Conservation (phyloP, 768 basidiomycete genomes). For the Russula dissimulans region DNA sequence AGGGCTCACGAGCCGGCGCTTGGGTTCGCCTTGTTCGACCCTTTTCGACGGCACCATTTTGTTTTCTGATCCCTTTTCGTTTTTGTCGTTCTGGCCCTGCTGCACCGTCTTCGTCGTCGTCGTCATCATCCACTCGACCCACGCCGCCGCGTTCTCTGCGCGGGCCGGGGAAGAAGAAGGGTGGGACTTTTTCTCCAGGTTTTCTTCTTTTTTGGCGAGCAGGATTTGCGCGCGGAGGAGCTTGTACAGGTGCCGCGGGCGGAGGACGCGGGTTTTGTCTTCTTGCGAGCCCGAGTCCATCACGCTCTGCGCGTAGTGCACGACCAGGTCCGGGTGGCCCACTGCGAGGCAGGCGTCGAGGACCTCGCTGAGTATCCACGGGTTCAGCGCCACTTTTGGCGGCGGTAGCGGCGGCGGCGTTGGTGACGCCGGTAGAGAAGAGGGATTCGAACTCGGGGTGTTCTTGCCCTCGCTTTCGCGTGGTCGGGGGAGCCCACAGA, state of each 20-base stretch:
- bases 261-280: not conserved
- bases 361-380: slow-evolving; percentile 42
- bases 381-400: slow-evolving; percentile 33
- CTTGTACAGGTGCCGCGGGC: not conserved
- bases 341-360: slow-evolving; percentile 47
- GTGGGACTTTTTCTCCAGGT: too few species aligned
- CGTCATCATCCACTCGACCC: slow-evolving; percentile 4
- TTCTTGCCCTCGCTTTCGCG: slow-evolving; percentile 25
- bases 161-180: not conserved
- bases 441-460: slow-evolving; percentile 9
- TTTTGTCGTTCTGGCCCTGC: too few species aligned
- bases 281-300: slow-evolving; percentile 31
- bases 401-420: slow-evolving; percentile 16
- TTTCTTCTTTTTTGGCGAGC: not conserved
- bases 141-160: not conserved
- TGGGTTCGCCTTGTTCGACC: not conserved
- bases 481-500: slow-evolving; percentile 49
- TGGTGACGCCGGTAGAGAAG: not conserved
- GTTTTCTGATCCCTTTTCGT: too few species aligned
- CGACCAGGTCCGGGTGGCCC: slow-evolving; percentile 37
- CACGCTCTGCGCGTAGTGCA: slow-evolving; percentile 52
- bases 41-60: too few species aligned
- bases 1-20: not conserved
- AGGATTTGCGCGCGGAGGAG: not conserved
- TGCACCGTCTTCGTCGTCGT: too few species aligned